Evolutionary conservation across 2,329 filamentous ascomycete genomes (phyloP).

Genomic region (Dactylonectria macrodidyma): DNA sequence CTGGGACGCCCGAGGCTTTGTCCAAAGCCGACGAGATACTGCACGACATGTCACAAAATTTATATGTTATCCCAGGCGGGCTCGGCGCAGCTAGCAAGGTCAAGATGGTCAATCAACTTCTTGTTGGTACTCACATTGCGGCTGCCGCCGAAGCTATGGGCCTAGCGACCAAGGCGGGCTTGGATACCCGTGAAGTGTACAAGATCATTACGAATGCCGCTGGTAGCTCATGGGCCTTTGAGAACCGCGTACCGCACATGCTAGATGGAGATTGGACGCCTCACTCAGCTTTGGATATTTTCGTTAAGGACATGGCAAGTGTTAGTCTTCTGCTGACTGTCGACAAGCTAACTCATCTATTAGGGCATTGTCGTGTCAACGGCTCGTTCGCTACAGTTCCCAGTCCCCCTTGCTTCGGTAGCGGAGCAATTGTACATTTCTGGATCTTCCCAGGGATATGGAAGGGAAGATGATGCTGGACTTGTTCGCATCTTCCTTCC

Average conservation of each 20-base stretch:
- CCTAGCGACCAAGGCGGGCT: slow-evolving; percentile 59
- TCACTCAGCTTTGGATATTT: slow-evolving; percentile 53
- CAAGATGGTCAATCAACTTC: slow-evolving; percentile 68
- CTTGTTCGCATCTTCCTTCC: slow-evolving; percentile 48
- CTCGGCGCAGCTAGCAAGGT: slow-evolving; percentile 67
- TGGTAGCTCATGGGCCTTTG: slow-evolving; percentile 67
- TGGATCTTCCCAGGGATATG: slow-evolving; percentile 46
- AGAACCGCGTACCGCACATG: slow-evolving; percentile 68
- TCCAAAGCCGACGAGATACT: slow-evolving; percentile 68
- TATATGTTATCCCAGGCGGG: slow-evolving; percentile 66
- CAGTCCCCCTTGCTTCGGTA: slow-evolving; percentile 53
- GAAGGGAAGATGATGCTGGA: slow-evolving; percentile 47
- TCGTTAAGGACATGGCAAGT: slow-evolving; percentile 54
- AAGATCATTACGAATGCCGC: slow-evolving; percentile 49
- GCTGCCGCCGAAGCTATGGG: slow-evolving; percentile 52
- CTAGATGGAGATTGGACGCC: slow-evolving; percentile 60
- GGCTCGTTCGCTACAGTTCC: slow-evolving; percentile 50
- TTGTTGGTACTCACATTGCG: slow-evolving; percentile 66
- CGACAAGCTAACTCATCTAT: not conserved
- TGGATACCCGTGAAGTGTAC: slow-evolving; percentile 42
- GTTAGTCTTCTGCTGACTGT: not conserved
- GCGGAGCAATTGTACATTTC: slow-evolving; percentile 53
- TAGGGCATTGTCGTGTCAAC: slow-evolving; percentile 47
- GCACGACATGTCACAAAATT: slow-evolving; percentile 69
- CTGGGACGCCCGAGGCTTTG: slow-evolving; percentile 65